Evolutionary conservation across 2,329 filamentous ascomycete genomes (phyloP).

Genomic region (Fusarium secorum): DNA sequence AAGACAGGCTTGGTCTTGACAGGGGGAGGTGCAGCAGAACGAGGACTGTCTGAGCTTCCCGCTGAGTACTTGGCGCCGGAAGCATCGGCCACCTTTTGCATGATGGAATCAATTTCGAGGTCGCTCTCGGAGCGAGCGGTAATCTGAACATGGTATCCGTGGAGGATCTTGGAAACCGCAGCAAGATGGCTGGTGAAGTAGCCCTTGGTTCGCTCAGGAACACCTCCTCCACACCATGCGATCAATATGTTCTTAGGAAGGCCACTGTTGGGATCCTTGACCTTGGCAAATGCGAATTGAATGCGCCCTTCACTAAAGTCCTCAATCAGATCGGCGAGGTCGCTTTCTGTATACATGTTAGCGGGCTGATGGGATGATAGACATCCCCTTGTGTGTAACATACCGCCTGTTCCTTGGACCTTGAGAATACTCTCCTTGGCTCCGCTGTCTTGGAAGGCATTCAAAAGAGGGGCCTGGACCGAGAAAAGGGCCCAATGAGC

Average conservation of each 20-base stretch:
- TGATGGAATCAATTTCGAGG: constrained; percentile 84
- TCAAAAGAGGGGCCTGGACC: constrained; percentile 89
- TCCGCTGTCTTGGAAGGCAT: constrained; percentile 86
- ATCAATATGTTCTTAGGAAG: constrained; percentile 94
- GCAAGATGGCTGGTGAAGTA: constrained; percentile 96
- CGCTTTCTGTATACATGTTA: constrained; percentile 72
- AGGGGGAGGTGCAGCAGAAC: constrained; percentile 67
- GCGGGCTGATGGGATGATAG: constrained; percentile 1
- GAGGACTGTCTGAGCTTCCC: constrained; percentile 64
- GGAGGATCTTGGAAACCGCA: constrained; percentile 88
- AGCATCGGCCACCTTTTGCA: constrained; percentile 93
- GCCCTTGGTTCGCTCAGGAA: constrained; percentile 97
- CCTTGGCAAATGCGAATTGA: constrained; percentile 95
- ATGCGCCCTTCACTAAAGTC: constrained; percentile 97
- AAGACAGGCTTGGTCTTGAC: constrained; percentile 91
- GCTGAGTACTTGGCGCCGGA: constrained; percentile 94
- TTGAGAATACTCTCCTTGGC: constrained; percentile 95
- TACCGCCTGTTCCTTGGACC: constrained; percentile 90
- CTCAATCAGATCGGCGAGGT: constrained; percentile 87
- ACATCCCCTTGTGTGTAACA: constrained; percentile 22
- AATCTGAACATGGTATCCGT: constrained; percentile 97
- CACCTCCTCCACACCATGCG: constrained; percentile 96
- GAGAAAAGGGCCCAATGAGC: constrained; percentile 95
- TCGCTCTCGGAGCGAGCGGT: constrained; percentile 92
- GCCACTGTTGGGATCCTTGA: constrained; percentile 90